Percentiles rank a stretch among this genome's conserved stretches.
phyloP scores from a whole-genome alignment of 495 filamentous ascomycete genomes.

The Daldinia loculata region DNA sequence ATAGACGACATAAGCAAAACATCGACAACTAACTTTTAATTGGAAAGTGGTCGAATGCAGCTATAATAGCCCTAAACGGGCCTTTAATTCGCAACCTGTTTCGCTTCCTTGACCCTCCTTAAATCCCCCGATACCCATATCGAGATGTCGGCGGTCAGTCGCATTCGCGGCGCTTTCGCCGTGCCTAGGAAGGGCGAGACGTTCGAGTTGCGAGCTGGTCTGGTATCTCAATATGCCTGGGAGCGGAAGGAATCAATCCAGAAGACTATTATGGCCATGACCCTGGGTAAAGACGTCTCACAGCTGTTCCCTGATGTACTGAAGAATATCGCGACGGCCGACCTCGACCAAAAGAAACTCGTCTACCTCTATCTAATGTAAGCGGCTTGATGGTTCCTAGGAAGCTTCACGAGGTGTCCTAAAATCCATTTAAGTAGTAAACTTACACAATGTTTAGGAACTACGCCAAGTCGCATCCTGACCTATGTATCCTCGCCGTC shows the following conservation, averaged over 20 bases:
- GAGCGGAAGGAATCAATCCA: conserved; percentile 99
- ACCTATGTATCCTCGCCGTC: conserved; percentile 98
- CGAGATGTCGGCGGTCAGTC: conserved; percentile 77
- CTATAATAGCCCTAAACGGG: conserved; percentile 41
- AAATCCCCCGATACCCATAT: not conserved
- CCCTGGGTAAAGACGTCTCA: conserved; percentile 97
- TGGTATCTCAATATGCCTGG: conserved; percentile 99
- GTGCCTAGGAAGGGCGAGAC: conserved; percentile 95
- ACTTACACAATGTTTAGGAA: conserved; percentile 70
- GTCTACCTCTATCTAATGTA: conserved; percentile 99
- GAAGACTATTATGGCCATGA: conserved; percentile 99
- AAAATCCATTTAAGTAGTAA: not conserved
- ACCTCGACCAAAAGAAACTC: conserved; percentile 99
- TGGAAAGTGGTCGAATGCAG: conserved; percentile 29
- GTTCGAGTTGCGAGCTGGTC: conserved; percentile 93
- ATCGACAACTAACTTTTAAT: not conserved
- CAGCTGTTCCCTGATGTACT: conserved; percentile 97
- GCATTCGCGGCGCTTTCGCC: conserved; percentile 92
- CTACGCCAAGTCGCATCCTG: conserved; percentile 99
- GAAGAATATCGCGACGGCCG: conserved; percentile 96
- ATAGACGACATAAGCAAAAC: conserved; percentile 15
- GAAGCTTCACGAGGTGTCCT: not conserved
- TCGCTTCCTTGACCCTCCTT: conserved; percentile 11
- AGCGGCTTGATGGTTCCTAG: conserved; percentile 41
- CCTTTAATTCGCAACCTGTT: conserved; percentile 23